Evolutionary conservation across 108 stramenopile genomes (phyloP).

Genomic region (Skeletonema grethae): DNA sequence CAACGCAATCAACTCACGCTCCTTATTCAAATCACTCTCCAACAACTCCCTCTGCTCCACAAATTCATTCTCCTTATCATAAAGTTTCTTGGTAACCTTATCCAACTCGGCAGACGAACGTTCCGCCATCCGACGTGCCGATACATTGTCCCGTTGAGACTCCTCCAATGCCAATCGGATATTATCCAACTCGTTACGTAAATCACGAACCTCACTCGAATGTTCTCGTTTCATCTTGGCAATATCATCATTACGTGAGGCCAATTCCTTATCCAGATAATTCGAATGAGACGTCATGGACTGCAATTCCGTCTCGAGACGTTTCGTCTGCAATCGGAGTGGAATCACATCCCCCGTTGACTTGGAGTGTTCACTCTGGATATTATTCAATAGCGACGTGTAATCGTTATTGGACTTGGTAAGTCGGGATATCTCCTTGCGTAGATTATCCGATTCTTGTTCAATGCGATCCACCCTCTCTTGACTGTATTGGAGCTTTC

Average conservation of each 20-base stretch:
- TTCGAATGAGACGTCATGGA: conserved; percentile 61
- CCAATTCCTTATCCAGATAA: conserved; percentile 71
- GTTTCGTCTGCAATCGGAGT: conserved; percentile 63
- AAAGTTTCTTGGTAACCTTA: conserved; percentile 31
- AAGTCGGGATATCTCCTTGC: conserved; percentile 43
- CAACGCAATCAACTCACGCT: conserved; percentile 58
- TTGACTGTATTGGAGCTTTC: conserved; percentile 2
- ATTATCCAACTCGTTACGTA: conserved; percentile 48
- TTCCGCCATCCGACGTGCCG: conserved; percentile 36
- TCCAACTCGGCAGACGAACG: conserved; percentile 50
- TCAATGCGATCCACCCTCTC: conserved; percentile 8
- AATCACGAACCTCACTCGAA: conserved; percentile 35
- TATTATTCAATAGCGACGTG: conserved; percentile 43
- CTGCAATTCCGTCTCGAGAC: conserved; percentile 73
- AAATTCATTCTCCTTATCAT: conserved; percentile 52
- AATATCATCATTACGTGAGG: conserved; percentile 39
- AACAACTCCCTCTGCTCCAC: conserved; percentile 40
- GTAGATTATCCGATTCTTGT: conserved; percentile 13
- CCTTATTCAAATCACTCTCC: conserved; percentile 59
- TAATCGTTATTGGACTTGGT: conserved; percentile 56
- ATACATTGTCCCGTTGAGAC: conserved; percentile 18
- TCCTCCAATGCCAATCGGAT: conserved; percentile 42
- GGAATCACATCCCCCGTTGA: conserved; percentile 67
- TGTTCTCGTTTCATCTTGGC: conserved; percentile 35
- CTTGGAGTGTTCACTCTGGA: conserved; percentile 58